phyloP scores from a whole-genome alignment of 805 yeast species.

The Wickerhamiella kazuoi region DNA sequence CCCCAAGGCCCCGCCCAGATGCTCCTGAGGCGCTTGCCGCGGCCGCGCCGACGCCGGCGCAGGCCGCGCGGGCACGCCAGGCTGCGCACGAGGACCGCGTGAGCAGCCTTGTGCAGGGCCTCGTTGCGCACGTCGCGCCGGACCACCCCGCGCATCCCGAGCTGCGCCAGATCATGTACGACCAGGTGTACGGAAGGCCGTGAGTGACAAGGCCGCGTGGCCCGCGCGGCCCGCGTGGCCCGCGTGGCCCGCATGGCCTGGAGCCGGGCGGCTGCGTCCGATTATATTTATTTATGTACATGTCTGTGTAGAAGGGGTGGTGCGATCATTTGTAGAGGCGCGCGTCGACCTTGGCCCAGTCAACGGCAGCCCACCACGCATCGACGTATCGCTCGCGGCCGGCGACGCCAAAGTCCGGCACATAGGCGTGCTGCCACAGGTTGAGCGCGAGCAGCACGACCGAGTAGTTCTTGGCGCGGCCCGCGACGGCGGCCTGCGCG shows the following conservation, averaged over 20 bases:
- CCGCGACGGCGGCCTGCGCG: conserved; percentile 25
- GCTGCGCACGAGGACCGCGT: background rate
- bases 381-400: conserved; percentile 58
- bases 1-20: no score
- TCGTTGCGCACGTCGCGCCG: conserved; percentile 1
- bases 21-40: no score
- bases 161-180: no score
- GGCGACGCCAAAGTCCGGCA: conserved; percentile 62
- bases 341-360: conserved; percentile 42
- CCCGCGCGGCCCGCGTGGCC: no score
- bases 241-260: no score
- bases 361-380: conserved; percentile 57
- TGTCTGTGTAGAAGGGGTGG: conserved; percentile 8
- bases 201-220: no score
- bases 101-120: conserved; percentile 1
- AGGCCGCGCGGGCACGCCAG: no score
- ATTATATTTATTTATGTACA: conserved; percentile 5
- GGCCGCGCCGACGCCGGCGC: no score
- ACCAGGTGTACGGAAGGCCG: no score
- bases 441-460: conserved; percentile 63
- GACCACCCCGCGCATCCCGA: conserved; percentile 1
- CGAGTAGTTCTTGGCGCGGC: conserved; percentile 16
- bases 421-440: conserved; percentile 81
- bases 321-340: no score
- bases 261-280: no score